Base-by-base conservation (phyloP, 2,329 filamentous ascomycete species). In the Colletotrichum lentis region DNA sequence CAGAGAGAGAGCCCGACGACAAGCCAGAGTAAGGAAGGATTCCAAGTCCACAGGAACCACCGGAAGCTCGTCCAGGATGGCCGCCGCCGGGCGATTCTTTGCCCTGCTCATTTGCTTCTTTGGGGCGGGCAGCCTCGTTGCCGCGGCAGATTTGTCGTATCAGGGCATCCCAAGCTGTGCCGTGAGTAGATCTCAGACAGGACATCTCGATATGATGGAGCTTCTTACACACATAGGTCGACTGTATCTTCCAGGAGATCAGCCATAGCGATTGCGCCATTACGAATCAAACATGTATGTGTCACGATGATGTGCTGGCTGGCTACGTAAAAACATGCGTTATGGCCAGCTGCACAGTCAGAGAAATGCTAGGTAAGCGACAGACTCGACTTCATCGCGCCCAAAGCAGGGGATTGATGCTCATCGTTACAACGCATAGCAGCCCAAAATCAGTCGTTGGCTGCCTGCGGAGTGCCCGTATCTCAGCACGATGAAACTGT, bases 241-340 rank as follows among this genome's bases (percentile, higher is more conserved):
- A 39, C 5, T 68, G 66, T 27, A 41, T 68, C 11, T 20, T 65
- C 6, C 62, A 68, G 11, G 62, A 68, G 39, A 65, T 68, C 16
- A 27, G 62, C 16, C 66, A 53, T 39, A 56, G 62, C 10, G 16
- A n/a, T 5, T 68, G 66, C 24, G 5, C 55, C 41, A 14, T 68
- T 0, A 61, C 66, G 44, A 39, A 68, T 14, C 66, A 68, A 24
- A 35, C 55, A 68, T 68, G 66, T 50, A 61, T 68, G 7, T 68
- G 66, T n/a, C 39, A 61, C 12, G 66, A 68, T 31, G 24, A 46
- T 6, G 22, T 31, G 5, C 50, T 68, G 41, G 47, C 55, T 12
- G 44, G 41, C 22, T 53, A 68, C 18, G 62, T 68, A 2, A 55
- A 68, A 55, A 55, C 52, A 2, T 69, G 67, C 31, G 63, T 67